phyloP scores from a whole-genome alignment of 2,329 filamentous ascomycete species.

The Xylariomycetidae sp. region DNA sequence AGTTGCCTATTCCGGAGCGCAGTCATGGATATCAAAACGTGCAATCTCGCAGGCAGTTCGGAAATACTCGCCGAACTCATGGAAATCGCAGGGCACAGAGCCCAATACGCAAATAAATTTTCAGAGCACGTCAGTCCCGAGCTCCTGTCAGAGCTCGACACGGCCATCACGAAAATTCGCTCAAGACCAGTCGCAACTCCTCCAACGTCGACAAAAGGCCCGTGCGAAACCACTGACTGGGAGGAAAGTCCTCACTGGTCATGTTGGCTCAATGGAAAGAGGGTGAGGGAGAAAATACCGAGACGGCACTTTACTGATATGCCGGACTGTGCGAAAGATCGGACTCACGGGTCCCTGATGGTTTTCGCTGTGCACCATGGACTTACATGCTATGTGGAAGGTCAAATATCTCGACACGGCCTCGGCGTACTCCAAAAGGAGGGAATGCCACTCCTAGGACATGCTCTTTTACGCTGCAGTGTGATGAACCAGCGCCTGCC shows the following conservation, averaged over 20 bases:
- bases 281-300: too few relatives aligned
- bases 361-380: constrained; percentile 5
- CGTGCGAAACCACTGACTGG: too few relatives aligned
- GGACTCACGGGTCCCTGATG: constrained; percentile 6
- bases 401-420: constrained; percentile 3
- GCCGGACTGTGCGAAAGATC: not conserved
- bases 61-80: not conserved
- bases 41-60: not conserved
- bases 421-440: constrained; percentile 4
- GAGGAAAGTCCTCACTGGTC: constrained; percentile 3
- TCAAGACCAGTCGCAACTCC: too few relatives aligned
- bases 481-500: not conserved
- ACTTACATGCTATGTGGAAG: constrained; percentile 4
- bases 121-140: not conserved
- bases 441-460: constrained; percentile 10
- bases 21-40: constrained; percentile 10
- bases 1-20: constrained; percentile 6
- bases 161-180: constrained; percentile 2
- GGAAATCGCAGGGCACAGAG: not conserved
- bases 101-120: not conserved
- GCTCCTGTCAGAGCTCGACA: constrained; percentile 8
- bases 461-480: constrained; percentile 4
- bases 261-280: not conserved
- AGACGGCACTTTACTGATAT: not conserved
- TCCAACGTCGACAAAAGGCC: too few relatives aligned